Base-by-base conservation (phyloP, 768 basidiomycete genomes). In the Mycena indigotica region DNA sequence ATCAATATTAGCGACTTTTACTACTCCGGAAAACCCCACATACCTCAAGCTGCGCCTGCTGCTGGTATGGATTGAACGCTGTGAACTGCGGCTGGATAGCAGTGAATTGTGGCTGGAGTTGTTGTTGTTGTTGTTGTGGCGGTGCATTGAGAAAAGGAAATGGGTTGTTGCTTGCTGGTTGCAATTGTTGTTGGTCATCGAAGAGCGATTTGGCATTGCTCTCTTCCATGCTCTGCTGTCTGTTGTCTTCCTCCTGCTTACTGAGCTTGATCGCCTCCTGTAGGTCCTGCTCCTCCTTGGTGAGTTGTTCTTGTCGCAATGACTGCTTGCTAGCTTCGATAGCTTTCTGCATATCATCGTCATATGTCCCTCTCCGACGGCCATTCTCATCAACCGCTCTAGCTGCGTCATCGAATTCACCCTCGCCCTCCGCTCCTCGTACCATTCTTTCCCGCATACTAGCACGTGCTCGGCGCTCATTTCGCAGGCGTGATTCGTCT, bases 371-470 rank as follows among this genome's bases (percentile, higher is more conserved):
- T 19, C 32, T 56, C 32, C 52, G 24, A n/a, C 60, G 56, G 55
- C 65, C 61, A 62, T 84, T 83, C 66, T 85, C 84, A 53, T 84
- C 77, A 28, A 74, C 77, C 45, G 60, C 72, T 39, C 69, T 69
- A 8, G 70, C 65, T n/a, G 70, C 72, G 1, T 75, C 78, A 4
- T 68, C 74, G 21, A 73, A 73, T n/a, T 75, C 81, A 16, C 73
- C 74, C 0, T 70, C 72, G 0, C 75, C 73, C 26, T 72, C 74
- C 0, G 78, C 69, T 13, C 87, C 88, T 41, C 84, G 83, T 53
- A 91, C 79, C 94, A 99, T 94, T 24, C 96, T 85, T 77, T 98
- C 94, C 28, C 94, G 86, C 97, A 99, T 98, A 50, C 82, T 80
- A 3, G 95, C 94, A 23, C 95, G 81, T 38, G 85, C 82, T 16